These are phyloP conservation scores for Zea mays DNA, from an alignment of 176 grass and related monocot species.

Conservation along the genomic window DNA sequence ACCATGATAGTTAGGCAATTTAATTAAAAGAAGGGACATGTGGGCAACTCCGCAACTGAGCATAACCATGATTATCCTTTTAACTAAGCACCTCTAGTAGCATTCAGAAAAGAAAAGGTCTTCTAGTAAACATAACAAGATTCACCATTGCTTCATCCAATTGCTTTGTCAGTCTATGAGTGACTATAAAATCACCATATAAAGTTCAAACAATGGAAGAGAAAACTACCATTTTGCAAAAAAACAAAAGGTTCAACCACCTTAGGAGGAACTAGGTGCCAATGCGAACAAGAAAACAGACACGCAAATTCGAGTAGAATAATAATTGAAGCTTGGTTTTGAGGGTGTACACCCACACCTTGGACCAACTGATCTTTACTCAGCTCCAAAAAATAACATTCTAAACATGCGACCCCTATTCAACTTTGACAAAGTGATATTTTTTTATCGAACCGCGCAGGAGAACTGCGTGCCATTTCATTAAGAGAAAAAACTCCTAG, in stretches of 20 bases:
- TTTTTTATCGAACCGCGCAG: too few species aligned
- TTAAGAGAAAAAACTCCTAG: too few species aligned
- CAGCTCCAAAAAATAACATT: background rate
- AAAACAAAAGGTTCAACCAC: background rate
- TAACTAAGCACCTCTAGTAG: background rate
- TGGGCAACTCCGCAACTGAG: background rate
- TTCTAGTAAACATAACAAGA: background rate
- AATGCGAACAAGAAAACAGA: background rate
- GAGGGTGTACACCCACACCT: background rate
- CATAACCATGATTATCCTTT: background rate
- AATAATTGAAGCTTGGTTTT: background rate
- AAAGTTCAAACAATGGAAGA: background rate
- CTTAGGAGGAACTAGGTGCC: background rate
- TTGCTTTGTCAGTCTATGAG: background rate
- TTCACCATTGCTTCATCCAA: background rate
- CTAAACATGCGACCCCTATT: background rate
- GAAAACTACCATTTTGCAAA: background rate
- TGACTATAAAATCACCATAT: background rate
- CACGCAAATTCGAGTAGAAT: background rate
- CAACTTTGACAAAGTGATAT: background rate
- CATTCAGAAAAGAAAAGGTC: too few species aligned
- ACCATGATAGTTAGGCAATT: background rate
- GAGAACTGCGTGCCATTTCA: too few species aligned
- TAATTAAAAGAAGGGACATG: background rate
- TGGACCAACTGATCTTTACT: background rate